phyloP scores from a whole-genome alignment of 257 asterid genomes.

The Salvia rosmarinus region DNA sequence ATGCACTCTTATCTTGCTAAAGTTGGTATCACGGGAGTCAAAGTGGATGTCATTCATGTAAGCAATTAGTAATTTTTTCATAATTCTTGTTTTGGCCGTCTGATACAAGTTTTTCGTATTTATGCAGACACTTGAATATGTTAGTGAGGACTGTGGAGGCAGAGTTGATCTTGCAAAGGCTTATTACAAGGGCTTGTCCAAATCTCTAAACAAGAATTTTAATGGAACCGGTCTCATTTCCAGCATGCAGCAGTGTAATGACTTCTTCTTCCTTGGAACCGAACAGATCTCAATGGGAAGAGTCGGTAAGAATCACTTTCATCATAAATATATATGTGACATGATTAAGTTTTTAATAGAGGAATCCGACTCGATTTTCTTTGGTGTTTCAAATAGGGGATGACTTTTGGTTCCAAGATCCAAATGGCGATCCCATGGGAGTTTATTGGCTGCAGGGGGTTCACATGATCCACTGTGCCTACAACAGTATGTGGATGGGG shows the following conservation, averaged over 20 bases:
- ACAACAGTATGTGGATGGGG: conserved; percentile 88
- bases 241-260: conserved; percentile 85
- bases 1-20: conserved; percentile 68
- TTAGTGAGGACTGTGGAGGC: conserved; percentile 65
- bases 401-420: conserved; percentile 88
- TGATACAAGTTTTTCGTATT: too few relatives aligned
- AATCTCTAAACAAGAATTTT: conserved; percentile 68
- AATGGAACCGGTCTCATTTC: conserved; percentile 68
- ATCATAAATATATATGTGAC: too few relatives aligned
- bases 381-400: conserved; percentile 47
- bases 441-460: conserved; percentile 87
- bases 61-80: too few relatives aligned
- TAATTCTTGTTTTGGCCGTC: too few relatives aligned
- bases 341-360: too few relatives aligned
- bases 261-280: conserved; percentile 73
- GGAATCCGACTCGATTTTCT: not conserved
- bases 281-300: conserved; percentile 75
- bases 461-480: conserved; percentile 89
- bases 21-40: conserved; percentile 74
- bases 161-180: conserved; percentile 75
- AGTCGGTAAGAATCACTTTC: conserved; percentile 52
- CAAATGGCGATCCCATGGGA: conserved; percentile 80
- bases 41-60: conserved; percentile 78
- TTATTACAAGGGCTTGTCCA: conserved; percentile 64
- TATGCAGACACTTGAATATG: conserved; percentile 57